phyloP scores from a whole-genome alignment of 306 rosid genomes.

The Corylus americana region DNA sequence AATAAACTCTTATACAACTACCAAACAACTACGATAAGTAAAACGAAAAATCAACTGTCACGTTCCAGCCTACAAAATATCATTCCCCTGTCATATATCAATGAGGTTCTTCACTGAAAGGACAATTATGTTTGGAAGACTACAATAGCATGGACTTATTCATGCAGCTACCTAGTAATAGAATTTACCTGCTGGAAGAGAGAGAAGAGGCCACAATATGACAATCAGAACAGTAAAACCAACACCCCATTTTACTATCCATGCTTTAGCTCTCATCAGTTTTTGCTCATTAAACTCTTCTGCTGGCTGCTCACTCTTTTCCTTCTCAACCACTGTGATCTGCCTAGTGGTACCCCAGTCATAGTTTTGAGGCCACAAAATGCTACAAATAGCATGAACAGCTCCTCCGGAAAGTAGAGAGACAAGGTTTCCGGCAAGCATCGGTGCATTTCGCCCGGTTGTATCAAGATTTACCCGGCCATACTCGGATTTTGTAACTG shows the following conservation, averaged over 20 bases:
- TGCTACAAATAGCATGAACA: conserved; percentile 63
- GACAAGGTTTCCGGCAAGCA: conserved; percentile 89
- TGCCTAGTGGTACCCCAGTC: conserved; percentile 81
- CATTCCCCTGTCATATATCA: not conserved
- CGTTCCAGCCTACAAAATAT: no score
- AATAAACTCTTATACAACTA: no score
- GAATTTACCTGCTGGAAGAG: conserved; percentile 78
- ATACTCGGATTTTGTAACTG: conserved; percentile 63
- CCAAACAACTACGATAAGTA: no score
- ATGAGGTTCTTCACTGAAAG: not conserved
- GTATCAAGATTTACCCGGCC: conserved; percentile 72
- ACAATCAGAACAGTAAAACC: conserved; percentile 76
- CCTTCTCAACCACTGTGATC: conserved; percentile 84
- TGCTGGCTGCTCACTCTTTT: conserved; percentile 47
- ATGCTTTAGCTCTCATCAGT: conserved; percentile 56
- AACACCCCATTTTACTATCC: conserved; percentile 88
- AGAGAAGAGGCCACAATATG: conserved; percentile 80
- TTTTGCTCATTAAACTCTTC: conserved; percentile 78
- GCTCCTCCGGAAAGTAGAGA: conserved; percentile 72
- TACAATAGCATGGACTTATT: not conserved
- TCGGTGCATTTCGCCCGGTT: conserved; percentile 82
- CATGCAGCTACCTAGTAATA: not conserved
- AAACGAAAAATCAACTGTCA: no score
- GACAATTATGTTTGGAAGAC: not conserved
- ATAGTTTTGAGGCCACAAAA: conserved; percentile 77